Conservation (phyloP, 192 early-diverging fungal species). For the Phycomyces nitens region DNA sequence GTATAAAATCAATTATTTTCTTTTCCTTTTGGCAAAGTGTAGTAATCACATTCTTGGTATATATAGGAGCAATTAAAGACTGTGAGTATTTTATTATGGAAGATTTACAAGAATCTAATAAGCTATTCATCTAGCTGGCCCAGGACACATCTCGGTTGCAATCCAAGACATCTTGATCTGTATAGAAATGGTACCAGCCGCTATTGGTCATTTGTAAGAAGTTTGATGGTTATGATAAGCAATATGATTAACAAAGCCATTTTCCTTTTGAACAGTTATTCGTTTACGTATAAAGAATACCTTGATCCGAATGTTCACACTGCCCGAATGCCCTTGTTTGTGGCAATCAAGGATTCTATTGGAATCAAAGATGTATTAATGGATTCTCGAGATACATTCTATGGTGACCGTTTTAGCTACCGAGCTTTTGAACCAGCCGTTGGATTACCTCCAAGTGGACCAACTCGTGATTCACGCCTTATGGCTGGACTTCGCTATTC, state of each 20-base stretch:
- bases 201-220: slow-evolving; percentile 72
- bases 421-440: slow-evolving; percentile 72
- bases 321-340: slow-evolving; percentile 69
- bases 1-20: slow-evolving; percentile 92
- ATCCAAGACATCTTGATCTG: slow-evolving; percentile 91
- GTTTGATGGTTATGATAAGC: slow-evolving; percentile 17
- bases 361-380: slow-evolving; percentile 81
- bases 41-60: slow-evolving; percentile 76
- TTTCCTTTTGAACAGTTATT: slow-evolving; percentile 30
- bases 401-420: slow-evolving; percentile 75
- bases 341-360: slow-evolving; percentile 77
- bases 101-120: too few species aligned
- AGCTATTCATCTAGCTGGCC: slow-evolving; percentile 1
- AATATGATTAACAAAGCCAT: too few species aligned
- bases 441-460: slow-evolving; percentile 53
- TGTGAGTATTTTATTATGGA: too few species aligned
- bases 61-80: slow-evolving; percentile 67
- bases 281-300: slow-evolving; percentile 83
- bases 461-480: slow-evolving; percentile 49
- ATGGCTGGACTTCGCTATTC: slow-evolving; percentile 57
- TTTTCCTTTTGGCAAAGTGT: slow-evolving; percentile 94
- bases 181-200: slow-evolving; percentile 82
- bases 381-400: slow-evolving; percentile 75
- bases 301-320: slow-evolving; percentile 61
- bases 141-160: slow-evolving; percentile 73